Evolutionary conservation across 306 rosid species (phyloP).

Genomic region (Aeschynomene evenia): DNA sequence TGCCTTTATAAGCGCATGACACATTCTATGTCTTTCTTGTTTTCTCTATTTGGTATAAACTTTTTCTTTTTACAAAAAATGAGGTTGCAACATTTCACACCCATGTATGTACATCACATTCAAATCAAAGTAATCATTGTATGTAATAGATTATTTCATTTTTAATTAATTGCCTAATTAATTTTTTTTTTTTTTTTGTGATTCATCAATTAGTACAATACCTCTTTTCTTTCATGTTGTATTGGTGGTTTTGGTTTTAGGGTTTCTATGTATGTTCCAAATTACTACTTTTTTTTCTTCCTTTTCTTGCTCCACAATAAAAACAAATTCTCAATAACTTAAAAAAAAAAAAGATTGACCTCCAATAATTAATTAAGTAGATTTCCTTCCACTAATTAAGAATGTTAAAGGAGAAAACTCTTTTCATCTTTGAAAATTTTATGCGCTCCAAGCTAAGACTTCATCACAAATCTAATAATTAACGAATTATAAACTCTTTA

Average conservation of each 20-base stretch:
- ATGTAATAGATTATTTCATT: no score
- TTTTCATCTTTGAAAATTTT: not conserved
- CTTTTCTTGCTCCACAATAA: no score
- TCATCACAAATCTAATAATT: not conserved
- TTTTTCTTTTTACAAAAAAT: constrained; percentile 28
- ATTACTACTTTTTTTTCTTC: no score
- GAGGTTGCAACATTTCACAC: constrained; percentile 25
- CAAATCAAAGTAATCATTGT: constrained; percentile 19
- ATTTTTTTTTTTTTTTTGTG: no score
- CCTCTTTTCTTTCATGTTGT: no score
- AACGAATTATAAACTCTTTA: not conserved
- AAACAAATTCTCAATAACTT: no score
- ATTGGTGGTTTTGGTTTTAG: no score
- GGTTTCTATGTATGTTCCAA: no score
- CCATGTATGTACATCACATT: constrained; percentile 24
- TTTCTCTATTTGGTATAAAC: constrained; percentile 41
- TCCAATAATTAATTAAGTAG: not conserved
- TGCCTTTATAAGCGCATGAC: constrained; percentile 38
- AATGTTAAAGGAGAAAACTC: not conserved
- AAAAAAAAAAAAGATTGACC: not conserved
- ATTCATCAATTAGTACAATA: no score
- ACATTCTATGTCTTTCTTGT: constrained; percentile 25
- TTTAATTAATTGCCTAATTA: no score
- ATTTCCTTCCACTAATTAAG: not conserved
- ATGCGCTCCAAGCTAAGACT: not conserved